Evolutionary conservation across 2,329 filamentous ascomycete genomes (phyloP).

Genomic region (Monosporascus sp.): DNA sequence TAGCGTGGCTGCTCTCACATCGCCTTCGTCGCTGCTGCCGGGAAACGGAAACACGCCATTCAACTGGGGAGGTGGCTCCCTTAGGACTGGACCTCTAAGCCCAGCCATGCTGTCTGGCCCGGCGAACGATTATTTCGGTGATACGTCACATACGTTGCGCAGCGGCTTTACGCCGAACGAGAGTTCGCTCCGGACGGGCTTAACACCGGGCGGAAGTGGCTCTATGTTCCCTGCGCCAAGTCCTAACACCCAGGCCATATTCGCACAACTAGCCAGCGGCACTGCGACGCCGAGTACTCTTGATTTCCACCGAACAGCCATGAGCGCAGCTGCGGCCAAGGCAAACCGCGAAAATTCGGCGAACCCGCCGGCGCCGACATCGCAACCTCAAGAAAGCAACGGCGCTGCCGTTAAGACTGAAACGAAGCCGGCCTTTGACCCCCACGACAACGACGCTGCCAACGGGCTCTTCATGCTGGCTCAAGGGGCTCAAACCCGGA

Average conservation of each 20-base stretch:
- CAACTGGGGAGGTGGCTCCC: slow-evolving; percentile 75
- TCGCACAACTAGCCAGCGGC: slow-evolving; percentile 71
- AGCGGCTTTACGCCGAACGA: slow-evolving; percentile 95
- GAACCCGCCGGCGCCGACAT: slow-evolving; percentile 32
- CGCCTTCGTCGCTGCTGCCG: slow-evolving; percentile 74
- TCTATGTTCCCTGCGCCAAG: slow-evolving; percentile 95
- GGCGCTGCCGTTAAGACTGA: slow-evolving; percentile 40
- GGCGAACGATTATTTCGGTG: slow-evolving; percentile 79
- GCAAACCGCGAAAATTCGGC: slow-evolving; percentile 37
- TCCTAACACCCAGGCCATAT: slow-evolving; percentile 78
- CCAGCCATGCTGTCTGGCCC: slow-evolving; percentile 95
- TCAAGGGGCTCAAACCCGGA: slow-evolving; percentile 52
- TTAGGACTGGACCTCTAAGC: slow-evolving; percentile 88
- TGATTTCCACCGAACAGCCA: slow-evolving; percentile 90
- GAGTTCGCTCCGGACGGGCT: slow-evolving; percentile 81
- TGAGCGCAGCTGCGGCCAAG: slow-evolving; percentile 70
- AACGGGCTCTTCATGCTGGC: slow-evolving; percentile 92
- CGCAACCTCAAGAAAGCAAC: slow-evolving; percentile 52
- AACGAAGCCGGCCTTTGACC: slow-evolving; percentile 59
- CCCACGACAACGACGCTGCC: slow-evolving; percentile 90
- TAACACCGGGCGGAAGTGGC: slow-evolving; percentile 90
- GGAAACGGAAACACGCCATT: slow-evolving; percentile 68
- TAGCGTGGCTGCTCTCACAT: slow-evolving; percentile 84
- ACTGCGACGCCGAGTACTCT: slow-evolving; percentile 84
- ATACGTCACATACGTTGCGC: slow-evolving; percentile 65